phyloP scores from a whole-genome alignment of 441 rosid genomes.

The Bocquillonia castaneifolia region DNA sequence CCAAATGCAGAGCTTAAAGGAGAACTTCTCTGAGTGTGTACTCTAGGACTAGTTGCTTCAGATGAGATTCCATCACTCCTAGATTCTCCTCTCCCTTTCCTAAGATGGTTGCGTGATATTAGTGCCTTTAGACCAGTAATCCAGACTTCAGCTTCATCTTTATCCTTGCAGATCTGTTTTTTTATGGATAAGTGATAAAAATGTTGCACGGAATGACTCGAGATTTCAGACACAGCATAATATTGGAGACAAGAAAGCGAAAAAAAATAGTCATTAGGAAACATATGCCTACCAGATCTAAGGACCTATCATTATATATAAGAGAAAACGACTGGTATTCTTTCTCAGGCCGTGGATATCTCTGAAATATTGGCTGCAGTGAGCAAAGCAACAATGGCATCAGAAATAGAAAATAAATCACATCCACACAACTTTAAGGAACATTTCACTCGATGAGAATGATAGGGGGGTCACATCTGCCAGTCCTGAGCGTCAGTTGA shows the following conservation, averaged over 20 bases:
- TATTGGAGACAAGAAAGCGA: neutral
- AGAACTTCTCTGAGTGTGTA: slow-evolving; percentile 83
- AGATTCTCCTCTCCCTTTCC: slow-evolving; percentile 74
- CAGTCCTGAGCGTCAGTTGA: neutral
- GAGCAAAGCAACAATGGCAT: slow-evolving; percentile 13
- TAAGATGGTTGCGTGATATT: slow-evolving; percentile 64
- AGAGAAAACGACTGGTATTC: slow-evolving; percentile 42
- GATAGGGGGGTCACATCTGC: neutral
- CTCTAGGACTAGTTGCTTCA: slow-evolving; percentile 87
- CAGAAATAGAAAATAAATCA: neutral
- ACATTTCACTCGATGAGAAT: neutral
- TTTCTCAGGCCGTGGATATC: slow-evolving; percentile 62
- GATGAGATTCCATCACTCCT: slow-evolving; percentile 89
- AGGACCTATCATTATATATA: slow-evolving; percentile 30
- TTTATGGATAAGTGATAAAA: neutral
- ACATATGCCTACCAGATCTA: slow-evolving; percentile 31
- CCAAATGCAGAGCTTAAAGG: slow-evolving; percentile 91
- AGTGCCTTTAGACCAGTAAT: slow-evolving; percentile 95
- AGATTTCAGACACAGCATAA: slow-evolving; percentile 9
- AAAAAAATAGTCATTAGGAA: neutral
- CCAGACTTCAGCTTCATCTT: slow-evolving; percentile 70
- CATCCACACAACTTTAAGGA: too few relatives aligned
- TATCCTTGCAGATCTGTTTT: slow-evolving; percentile 50
- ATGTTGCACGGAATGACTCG: neutral
- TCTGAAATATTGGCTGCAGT: slow-evolving; percentile 87